phyloP scores from a whole-genome alignment of 805 yeast genomes.

The Wickerhamomyces kurtzmanii region DNA sequence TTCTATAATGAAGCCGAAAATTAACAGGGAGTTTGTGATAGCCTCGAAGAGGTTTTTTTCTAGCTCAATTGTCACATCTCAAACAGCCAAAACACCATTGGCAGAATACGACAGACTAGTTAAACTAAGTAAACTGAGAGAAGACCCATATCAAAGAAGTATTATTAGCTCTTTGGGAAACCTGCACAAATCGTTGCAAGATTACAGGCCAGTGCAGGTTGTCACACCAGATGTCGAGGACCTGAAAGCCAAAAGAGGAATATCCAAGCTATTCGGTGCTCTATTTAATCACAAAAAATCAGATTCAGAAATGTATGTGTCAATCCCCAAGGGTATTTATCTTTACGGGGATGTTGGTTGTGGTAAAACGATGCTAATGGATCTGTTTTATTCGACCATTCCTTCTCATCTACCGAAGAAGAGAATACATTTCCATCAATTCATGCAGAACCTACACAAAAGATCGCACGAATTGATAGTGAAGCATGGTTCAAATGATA shows the following conservation, averaged over 20 bases:
- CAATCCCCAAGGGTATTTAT: constrained; percentile 75
- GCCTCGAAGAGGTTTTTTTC: too few species aligned
- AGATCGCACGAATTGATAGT: constrained; percentile 67
- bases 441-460: constrained; percentile 91
- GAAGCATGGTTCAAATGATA: constrained; percentile 52
- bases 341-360: constrained; percentile 97
- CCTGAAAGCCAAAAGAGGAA: constrained; percentile 39
- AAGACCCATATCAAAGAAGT: constrained; percentile 74
- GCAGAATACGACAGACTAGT: constrained; percentile 41
- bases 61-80: too few species aligned
- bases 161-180: constrained; percentile 53
- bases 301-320: constrained; percentile 18
- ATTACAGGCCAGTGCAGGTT: constrained; percentile 56
- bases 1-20: too few species aligned
- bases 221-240: constrained; percentile 39
- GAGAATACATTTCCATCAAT: constrained; percentile 91
- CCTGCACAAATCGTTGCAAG: constrained; percentile 42
- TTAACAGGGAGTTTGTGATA: too few species aligned
- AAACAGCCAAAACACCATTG: constrained; percentile 29
- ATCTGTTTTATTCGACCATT: constrained; percentile 77
- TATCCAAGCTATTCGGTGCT: constrained; percentile 22
- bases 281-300: constrained; percentile 17
- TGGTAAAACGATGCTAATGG: constrained; percentile 98
- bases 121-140: constrained; percentile 39
- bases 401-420: constrained; percentile 70